A percentile compares a stretch with the other conserved stretches of the same genome.
Evolutionary conservation across 495 filamentous ascomycete genomes (phyloP).

Genomic region (Penicillium herquei): DNA sequence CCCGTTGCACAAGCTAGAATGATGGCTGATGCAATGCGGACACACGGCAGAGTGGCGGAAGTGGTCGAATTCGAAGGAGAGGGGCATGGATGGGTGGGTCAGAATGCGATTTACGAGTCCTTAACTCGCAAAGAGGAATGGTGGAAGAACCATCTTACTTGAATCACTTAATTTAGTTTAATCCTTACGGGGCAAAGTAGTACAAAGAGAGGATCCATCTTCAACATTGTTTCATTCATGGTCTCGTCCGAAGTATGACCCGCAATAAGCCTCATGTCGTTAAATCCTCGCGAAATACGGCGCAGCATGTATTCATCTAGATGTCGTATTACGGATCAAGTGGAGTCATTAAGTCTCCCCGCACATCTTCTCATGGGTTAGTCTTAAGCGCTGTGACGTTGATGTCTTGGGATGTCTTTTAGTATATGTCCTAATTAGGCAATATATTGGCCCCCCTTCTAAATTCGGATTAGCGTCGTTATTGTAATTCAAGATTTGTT

Average conservation of each 20-base stretch:
- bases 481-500: neutral
- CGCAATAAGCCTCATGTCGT: too few relatives aligned
- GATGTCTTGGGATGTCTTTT: neutral
- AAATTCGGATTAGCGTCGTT: neutral
- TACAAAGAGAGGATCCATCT: too few relatives aligned
- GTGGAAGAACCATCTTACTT: conserved; percentile 27
- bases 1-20: conserved; percentile 45
- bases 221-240: too few relatives aligned
- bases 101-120: conserved; percentile 25
- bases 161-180: neutral
- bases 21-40: conserved; percentile 38
- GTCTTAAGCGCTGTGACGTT: neutral
- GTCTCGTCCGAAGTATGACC: too few relatives aligned
- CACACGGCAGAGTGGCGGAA: conserved; percentile 37
- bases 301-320: neutral
- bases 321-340: neutral
- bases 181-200: too few relatives aligned
- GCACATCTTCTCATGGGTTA: neutral
- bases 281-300: neutral
- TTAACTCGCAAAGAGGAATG: conserved; percentile 23
- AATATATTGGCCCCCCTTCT: neutral
- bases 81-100: conserved; percentile 40
- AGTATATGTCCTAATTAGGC: neutral
- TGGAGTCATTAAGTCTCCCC: neutral
- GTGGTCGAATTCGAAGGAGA: conserved; percentile 47